Percentiles rank a stretch among this genome's conserved stretches.
These are phyloP conservation scores for Hirschioporus abietinus DNA, from an alignment of 768 basidiomycete species.

Conservation along the genomic window DNA sequence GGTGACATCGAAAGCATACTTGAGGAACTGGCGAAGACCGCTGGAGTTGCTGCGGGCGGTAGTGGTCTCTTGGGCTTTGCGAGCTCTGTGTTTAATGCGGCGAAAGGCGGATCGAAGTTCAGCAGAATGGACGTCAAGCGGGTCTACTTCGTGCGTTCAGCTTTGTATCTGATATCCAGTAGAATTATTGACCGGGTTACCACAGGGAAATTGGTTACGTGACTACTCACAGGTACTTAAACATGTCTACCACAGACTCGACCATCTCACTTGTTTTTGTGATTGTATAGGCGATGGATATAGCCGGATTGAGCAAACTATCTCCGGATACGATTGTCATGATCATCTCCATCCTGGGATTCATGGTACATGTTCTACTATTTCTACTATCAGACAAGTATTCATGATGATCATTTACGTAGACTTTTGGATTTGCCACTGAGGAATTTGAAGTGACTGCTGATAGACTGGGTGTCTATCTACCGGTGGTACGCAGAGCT, in stretches of 20 bases:
- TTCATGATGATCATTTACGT: background rate
- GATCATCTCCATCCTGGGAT: slow-evolving; percentile 52
- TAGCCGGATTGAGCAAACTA: slow-evolving; percentile 62
- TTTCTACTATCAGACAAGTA: background rate
- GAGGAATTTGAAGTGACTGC: slow-evolving; percentile 68
- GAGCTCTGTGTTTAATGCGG: slow-evolving; percentile 37
- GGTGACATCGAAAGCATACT: slow-evolving; percentile 73
- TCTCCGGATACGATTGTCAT: slow-evolving; percentile 59
- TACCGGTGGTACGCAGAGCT: slow-evolving; percentile 47
- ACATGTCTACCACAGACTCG: background rate
- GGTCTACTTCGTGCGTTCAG: slow-evolving; percentile 51
- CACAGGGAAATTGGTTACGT: slow-evolving; percentile 62
- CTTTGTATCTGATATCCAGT: background rate
- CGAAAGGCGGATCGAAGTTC: slow-evolving; percentile 53
- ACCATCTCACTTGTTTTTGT: background rate
- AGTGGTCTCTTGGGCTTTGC: slow-evolving; percentile 50
- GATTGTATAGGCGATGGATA: slow-evolving; percentile 55
- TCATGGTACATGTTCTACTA: slow-evolving; percentile 34
- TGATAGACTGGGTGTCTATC: slow-evolving; percentile 71
- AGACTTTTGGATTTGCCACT: slow-evolving; percentile 62
- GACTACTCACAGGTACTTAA: slow-evolving; percentile 56
- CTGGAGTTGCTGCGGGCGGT: slow-evolving; percentile 35
- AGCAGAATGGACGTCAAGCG: slow-evolving; percentile 59
- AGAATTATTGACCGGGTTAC: slow-evolving; percentile 4
- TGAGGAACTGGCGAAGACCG: slow-evolving; percentile 51